phyloP scores from a whole-genome alignment of 2,329 filamentous ascomycete species.

The Cercospora canescens region DNA sequence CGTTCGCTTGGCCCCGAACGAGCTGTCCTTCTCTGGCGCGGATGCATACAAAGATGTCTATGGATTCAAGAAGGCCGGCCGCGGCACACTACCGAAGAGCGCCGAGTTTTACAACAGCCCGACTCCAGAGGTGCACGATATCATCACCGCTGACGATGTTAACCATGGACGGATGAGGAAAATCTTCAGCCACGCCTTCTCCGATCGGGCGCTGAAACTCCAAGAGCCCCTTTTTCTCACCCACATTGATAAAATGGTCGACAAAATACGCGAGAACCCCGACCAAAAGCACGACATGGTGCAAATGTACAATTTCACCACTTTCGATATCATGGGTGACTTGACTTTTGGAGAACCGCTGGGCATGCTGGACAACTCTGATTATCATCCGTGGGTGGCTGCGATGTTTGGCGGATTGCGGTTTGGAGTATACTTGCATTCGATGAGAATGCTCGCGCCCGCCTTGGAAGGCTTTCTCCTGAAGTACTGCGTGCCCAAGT shows the following conservation, averaged over 20 bases:
- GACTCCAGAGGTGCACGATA: neutral
- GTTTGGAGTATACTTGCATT: slow-evolving; percentile 13
- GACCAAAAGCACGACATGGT: slow-evolving; percentile 30
- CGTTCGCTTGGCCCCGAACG: slow-evolving; percentile 49
- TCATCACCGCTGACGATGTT: slow-evolving; percentile 32
- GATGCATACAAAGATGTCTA: slow-evolving; percentile 48
- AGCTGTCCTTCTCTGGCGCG: slow-evolving; percentile 47
- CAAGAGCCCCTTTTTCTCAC: slow-evolving; percentile 42
- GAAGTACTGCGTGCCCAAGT: slow-evolving; percentile 7
- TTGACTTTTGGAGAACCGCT: slow-evolving; percentile 38
- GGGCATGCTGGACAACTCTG: slow-evolving; percentile 31
- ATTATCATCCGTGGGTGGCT: slow-evolving; percentile 39
- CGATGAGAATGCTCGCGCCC: slow-evolving; percentile 10
- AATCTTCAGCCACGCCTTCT: slow-evolving; percentile 44
- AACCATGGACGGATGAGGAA: slow-evolving; percentile 42
- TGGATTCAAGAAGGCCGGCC: slow-evolving; percentile 31
- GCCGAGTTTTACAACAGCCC: slow-evolving; percentile 32
- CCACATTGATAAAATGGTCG: slow-evolving; percentile 45
- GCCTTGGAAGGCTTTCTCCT: slow-evolving; percentile 6
- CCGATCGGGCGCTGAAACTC: slow-evolving; percentile 40
- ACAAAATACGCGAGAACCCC: slow-evolving; percentile 35
- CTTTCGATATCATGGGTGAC: slow-evolving; percentile 35
- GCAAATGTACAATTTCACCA: slow-evolving; percentile 33
- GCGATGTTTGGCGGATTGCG: slow-evolving; percentile 11
- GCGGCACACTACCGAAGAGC: slow-evolving; percentile 6